These are phyloP conservation scores for Sicyos baderoa DNA, from an alignment of 306 rosid genomes.

Conservation along the genomic window DNA sequence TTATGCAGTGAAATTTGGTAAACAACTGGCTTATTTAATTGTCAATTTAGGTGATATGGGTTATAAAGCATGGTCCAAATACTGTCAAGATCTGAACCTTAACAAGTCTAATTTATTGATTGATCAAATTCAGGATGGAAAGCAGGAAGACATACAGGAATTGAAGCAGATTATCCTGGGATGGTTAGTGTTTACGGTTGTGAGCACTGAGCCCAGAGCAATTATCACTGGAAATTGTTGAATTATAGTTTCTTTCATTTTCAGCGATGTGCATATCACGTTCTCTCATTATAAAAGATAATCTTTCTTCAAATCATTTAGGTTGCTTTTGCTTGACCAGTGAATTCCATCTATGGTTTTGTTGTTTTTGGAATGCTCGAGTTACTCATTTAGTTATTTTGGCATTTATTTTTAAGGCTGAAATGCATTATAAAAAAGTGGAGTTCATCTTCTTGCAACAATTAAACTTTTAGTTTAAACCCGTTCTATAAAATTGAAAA, in stretches of 20 bases:
- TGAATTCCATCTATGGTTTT: constrained; percentile 3
- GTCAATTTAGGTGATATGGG: constrained; percentile 42
- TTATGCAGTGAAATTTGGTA: constrained; percentile 82
- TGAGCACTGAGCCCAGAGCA: not conserved
- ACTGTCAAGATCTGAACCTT: constrained; percentile 69
- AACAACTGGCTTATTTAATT: constrained; percentile 71
- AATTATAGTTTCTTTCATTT: constrained; percentile 7
- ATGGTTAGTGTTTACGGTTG: constrained; percentile 48
- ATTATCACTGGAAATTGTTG: not conserved
- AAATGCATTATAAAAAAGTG: not conserved
- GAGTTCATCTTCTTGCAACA: not conserved
- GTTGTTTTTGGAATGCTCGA: constrained; percentile 4
- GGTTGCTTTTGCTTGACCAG: constrained; percentile 1
- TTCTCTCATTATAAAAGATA: not conserved
- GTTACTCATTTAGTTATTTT: not conserved
- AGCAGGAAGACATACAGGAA: constrained; percentile 54
- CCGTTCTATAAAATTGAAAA: not conserved
- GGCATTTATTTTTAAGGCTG: not conserved
- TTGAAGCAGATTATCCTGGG: constrained; percentile 63
- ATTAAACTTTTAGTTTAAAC: not conserved
- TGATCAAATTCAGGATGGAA: constrained; percentile 60
- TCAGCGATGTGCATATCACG: not conserved
- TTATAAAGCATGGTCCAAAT: constrained; percentile 39
- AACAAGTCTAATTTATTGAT: constrained; percentile 70
- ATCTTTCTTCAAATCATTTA: not conserved